These are phyloP conservation scores for Neotropicomus parvogracilis DNA, from an alignment of 1,284 basidiomycete genomes.

Conservation along the genomic window DNA sequence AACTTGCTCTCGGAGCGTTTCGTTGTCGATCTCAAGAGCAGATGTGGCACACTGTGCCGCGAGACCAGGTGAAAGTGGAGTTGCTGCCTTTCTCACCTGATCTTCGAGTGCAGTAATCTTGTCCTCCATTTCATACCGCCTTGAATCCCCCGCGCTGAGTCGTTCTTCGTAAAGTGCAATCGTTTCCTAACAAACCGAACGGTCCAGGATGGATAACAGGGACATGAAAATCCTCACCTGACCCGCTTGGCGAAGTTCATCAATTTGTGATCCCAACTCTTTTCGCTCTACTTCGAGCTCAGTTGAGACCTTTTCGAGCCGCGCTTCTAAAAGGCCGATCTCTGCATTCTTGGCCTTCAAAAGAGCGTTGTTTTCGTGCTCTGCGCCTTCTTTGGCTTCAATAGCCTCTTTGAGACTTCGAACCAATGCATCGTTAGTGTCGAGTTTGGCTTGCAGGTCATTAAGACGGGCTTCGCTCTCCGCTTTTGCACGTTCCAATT, in stretches of 20 bases:
- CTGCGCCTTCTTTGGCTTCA: slow-evolving; percentile 49
- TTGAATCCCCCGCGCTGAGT: slow-evolving; percentile 64
- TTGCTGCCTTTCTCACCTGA: slow-evolving; percentile 36
- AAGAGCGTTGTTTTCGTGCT: slow-evolving; percentile 48
- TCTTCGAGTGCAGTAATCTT: slow-evolving; percentile 63
- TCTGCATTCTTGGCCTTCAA: slow-evolving; percentile 55
- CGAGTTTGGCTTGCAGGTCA: slow-evolving; percentile 48
- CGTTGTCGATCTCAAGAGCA: slow-evolving; percentile 89
- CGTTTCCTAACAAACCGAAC: slow-evolving; percentile 60
- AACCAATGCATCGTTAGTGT: slow-evolving; percentile 44
- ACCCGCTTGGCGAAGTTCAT: slow-evolving; percentile 79
- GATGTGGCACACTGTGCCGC: slow-evolving; percentile 45
- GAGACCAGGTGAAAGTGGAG: slow-evolving; percentile 39
- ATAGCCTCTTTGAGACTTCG: slow-evolving; percentile 50
- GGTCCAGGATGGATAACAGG: slow-evolving; percentile 7
- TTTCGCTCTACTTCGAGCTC: slow-evolving; percentile 65
- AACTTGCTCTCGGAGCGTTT: slow-evolving; percentile 83
- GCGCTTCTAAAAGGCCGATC: slow-evolving; percentile 49
- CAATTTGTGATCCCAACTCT: slow-evolving; percentile 68
- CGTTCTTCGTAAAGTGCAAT: slow-evolving; percentile 91
- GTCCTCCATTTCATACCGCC: slow-evolving; percentile 78
- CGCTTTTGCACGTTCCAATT: slow-evolving; percentile 43
- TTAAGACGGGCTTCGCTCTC: slow-evolving; percentile 46
- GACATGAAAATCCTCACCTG: slow-evolving; percentile 49
- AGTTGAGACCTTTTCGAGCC: slow-evolving; percentile 44